Evolutionary conservation across 768 basidiomycete genomes (phyloP), one percentile per base, ranked within the genome.

Genomic region (Hirschioporus abietinus): DNA sequence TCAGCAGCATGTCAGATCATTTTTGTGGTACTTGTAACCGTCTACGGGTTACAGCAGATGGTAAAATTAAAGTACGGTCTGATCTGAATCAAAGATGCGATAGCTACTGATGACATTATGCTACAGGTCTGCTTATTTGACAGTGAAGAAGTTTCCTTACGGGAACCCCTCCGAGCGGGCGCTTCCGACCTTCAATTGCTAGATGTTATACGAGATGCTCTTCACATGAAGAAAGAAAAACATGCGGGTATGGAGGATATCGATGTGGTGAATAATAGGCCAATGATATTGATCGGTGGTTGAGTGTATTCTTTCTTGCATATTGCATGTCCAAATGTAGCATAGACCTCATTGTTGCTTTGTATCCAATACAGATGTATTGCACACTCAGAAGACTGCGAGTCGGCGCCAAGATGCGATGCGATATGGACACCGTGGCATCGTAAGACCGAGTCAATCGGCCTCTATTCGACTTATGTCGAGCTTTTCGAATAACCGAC

Each of bases 271-370:
- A 84, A 84, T 60, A 95, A 94, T 78, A 82, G 91, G 63, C 91
- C 93, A 12, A 96, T 96, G 93, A 95, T 95, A 69, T 80, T 93
- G 68, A 96, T 96, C 76, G 95, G 94, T 78, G 94, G 94, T 88
- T 96, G 85, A 91, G 85, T 86, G 73, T 75, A 69, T 75, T 78
- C 74, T 68, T 74, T 73, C 69, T 70, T 64, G 74, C 42, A 20
- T 52, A 52, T 20, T 52, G 12, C 42, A 52, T 6, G 20, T 52
- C 42, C 15, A 52, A 1, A 20, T 52, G 42, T 52, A 52, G 42
- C 42, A 52, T 52, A 52, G 42, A 15, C 42, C 42, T 52, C 42
- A 52, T 52, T 52, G 42, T 52, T 52, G 12, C 12, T 52, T 52
- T 52, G 42, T 52, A 52, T 52, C 8, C 42, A 52, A 52, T 52